Percentiles rank a stretch among this genome's conserved stretches.
phyloP scores from a whole-genome alignment of 306 rosid species.

The Vicia villosa region DNA sequence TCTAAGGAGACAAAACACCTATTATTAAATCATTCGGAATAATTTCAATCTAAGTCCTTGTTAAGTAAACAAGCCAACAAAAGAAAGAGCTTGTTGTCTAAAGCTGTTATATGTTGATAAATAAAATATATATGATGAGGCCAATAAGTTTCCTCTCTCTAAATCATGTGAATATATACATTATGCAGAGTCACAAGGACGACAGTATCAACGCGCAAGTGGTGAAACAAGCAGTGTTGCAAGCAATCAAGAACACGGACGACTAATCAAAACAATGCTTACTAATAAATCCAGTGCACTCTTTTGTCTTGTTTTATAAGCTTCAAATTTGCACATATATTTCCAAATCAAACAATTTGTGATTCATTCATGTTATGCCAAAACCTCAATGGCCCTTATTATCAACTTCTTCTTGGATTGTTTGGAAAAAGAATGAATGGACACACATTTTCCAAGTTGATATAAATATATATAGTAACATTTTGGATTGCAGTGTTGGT shows the following conservation, averaged over 20 bases:
- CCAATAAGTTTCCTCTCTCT: conserved; percentile 1
- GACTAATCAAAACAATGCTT: conserved; percentile 36
- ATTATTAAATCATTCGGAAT: neutral
- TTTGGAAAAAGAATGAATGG: conserved; percentile 40
- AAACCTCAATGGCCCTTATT: conserved; percentile 27
- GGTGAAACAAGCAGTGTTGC: conserved; percentile 80
- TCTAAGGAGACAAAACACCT: neutral
- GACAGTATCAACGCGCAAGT: conserved; percentile 68
- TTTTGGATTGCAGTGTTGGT: conserved; percentile 23
- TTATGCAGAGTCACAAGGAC: conserved; percentile 59
- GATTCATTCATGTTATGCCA: conserved; percentile 34
- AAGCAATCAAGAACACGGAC: conserved; percentile 68
- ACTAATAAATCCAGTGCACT: neutral
- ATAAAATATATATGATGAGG: conserved; percentile 11
- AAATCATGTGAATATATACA: neutral
- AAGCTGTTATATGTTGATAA: neutral
- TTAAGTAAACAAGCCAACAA: neutral
- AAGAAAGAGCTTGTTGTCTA: neutral
- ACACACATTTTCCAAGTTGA: conserved; percentile 29
- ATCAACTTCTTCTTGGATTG: conserved; percentile 21
- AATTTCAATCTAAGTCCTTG: neutral
- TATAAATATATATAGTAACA: neutral
- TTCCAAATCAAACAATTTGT: conserved; percentile 18
- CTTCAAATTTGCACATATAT: conserved; percentile 13
- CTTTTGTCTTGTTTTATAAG: conserved; percentile 36